Conservation (phyloP, 257 asterid species). For the Scutellaria baicalensis region DNA sequence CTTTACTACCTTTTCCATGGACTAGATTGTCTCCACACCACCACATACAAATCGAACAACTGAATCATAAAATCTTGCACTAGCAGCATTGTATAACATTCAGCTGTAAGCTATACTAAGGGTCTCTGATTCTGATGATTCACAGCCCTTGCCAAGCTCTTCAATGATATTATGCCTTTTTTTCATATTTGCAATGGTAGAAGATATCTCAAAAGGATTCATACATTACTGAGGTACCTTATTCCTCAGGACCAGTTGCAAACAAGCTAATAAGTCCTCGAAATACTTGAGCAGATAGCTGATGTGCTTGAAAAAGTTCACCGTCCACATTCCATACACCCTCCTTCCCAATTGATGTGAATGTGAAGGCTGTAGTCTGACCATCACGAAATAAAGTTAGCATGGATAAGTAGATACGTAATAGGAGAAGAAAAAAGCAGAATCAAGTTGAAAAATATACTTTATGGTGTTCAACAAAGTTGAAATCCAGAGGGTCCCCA, state of each 20-base stretch:
- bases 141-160: not conserved
- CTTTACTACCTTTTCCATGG: not conserved
- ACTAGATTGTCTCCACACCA: not conserved
- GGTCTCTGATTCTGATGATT: not conserved
- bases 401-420: not conserved
- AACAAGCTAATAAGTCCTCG: constrained; percentile 85
- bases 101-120: not conserved
- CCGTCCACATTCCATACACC: constrained; percentile 96
- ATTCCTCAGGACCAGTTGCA: constrained; percentile 78
- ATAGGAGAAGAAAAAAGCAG: not conserved
- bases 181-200: not conserved
- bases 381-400: constrained; percentile 9
- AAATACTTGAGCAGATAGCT: constrained; percentile 89
- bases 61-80: not conserved
- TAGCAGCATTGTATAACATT: not conserved
- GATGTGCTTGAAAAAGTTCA: constrained; percentile 73
- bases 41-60: not conserved
- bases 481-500: constrained; percentile 73
- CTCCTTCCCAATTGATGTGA: constrained; percentile 78
- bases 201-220: not conserved
- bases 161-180: not conserved
- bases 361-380: constrained; percentile 85
- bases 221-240: constrained; percentile 5
- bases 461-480: constrained; percentile 90
- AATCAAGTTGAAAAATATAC: constrained; percentile 22